Evolutionary conservation across 2,329 filamentous ascomycete genomes (phyloP), one percentile per base, ranked within the genome.

Genomic region (Clarireedia homoeocarpa): DNA sequence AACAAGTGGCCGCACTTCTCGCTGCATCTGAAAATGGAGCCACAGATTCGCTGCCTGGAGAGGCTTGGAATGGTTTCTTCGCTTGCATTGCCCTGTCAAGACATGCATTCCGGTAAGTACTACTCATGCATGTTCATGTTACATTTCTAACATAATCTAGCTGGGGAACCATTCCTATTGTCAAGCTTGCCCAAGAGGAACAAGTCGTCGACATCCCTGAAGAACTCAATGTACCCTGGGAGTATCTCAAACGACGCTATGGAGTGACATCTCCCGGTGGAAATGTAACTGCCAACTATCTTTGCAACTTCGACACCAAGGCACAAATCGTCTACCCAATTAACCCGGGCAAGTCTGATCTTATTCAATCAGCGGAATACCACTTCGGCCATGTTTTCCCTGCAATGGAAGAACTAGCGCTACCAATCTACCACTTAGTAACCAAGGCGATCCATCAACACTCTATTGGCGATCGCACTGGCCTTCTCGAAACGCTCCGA

Each of bases 91-190:
- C 67, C n/a, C 58, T 60, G 34, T 63, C 62, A 23, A 62, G 70
- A 2, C 71, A 72, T 51, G 69, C 68, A 1, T 72, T 70, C 56
- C 62, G 63, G 63, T 65, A 44, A 61, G 42, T 51, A 46, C 20
- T 36, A 23, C 20, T 14, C 6, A 51, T 46, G 30, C 7, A 47
- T 12, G 6, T 24, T 20, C 26, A 36, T 6, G 27, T 40, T 26
- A 24, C 15, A 26, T 15, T 34, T 15, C 9, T 55, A 51, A 55
- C 48, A 38, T 14, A 17, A 14, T 17, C 10, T 39, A 62, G 70
- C 51, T 73, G 69, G 69, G 69, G 58, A 15, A 70, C 64, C 6
- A 66, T 71, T 15, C 71, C 70, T 1, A 65, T 70, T 6, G 69
- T 72, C 14, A 64, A 62, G 15, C 58, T 68, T 10, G 70, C 69